Conservation (phyloP, 2,329 filamentous ascomycete species). For the Epichloe festucae region DNA sequence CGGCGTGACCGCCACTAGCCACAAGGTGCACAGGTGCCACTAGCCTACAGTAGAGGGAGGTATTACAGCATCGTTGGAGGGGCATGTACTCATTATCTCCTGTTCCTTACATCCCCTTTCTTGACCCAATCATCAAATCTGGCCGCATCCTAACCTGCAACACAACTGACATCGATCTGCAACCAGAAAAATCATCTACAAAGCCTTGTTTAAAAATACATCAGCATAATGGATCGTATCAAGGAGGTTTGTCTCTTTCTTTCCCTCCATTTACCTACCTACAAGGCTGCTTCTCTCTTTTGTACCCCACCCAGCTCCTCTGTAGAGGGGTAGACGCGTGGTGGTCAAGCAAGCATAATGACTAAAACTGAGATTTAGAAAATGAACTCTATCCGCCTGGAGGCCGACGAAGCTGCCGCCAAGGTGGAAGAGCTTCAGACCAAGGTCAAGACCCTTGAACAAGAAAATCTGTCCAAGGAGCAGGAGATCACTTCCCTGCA, state of each 20-base stretch:
- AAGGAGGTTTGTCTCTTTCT: conserved; percentile 57
- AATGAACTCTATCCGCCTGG: conserved; percentile 88
- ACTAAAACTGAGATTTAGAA: conserved; percentile 41
- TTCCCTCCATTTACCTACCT: not conserved
- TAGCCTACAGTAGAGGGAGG: not conserved
- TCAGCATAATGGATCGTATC: conserved; percentile 65
- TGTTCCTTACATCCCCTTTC: conserved; percentile 16
- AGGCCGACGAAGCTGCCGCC: conserved; percentile 72
- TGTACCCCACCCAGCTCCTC: conserved; percentile 14
- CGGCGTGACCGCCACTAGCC: conserved; percentile 15
- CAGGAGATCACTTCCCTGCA: conserved; percentile 93
- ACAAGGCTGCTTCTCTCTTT: conserved; percentile 13
- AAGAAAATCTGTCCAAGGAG: conserved; percentile 93
- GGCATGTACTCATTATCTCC: conserved; percentile 17
- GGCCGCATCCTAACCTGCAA: conserved; percentile 19
- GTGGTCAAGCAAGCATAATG: not conserved
- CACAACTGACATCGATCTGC: conserved; percentile 13
- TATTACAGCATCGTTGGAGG: conserved; percentile 19
- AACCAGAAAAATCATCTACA: conserved; percentile 4
- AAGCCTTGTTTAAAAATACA: conserved; percentile 8
- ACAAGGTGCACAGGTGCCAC: conserved; percentile 11
- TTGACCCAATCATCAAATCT: conserved; percentile 19
- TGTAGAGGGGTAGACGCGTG: conserved; percentile 11
- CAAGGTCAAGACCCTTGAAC: conserved; percentile 82
- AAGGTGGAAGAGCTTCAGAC: conserved; percentile 78